Percentiles rank a stretch among this genome's conserved stretches.
These are phyloP conservation scores for Agroathelia rolfsii DNA, from an alignment of 1,284 basidiomycete genomes.

Conservation along the genomic window DNA sequence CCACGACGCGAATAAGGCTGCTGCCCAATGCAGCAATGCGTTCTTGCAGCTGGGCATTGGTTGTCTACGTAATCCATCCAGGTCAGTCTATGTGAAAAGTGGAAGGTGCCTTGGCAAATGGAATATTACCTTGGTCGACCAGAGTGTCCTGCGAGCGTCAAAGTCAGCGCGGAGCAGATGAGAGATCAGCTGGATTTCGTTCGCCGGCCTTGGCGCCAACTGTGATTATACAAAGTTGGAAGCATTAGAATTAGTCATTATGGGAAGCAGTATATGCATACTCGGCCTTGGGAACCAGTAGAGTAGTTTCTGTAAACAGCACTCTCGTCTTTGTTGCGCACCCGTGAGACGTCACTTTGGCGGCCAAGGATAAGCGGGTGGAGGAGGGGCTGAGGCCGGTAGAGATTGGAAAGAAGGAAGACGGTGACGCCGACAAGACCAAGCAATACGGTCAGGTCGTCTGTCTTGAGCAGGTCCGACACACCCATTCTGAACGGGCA, in stretches of 20 bases:
- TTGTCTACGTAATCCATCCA: slow-evolving; percentile 40
- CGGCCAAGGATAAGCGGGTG: slow-evolving; percentile 75
- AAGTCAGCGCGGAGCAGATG: slow-evolving; percentile 58
- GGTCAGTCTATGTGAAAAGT: neutral
- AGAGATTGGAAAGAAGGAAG: slow-evolving; percentile 64
- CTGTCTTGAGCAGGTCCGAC: slow-evolving; percentile 53
- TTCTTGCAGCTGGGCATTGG: slow-evolving; percentile 54
- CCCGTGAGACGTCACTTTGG: slow-evolving; percentile 74
- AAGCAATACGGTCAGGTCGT: slow-evolving; percentile 67
- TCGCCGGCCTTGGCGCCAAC: slow-evolving; percentile 63
- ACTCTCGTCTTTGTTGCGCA: slow-evolving; percentile 64
- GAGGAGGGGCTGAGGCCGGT: slow-evolving; percentile 69
- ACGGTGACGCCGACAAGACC: slow-evolving; percentile 63
- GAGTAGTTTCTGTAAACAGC: slow-evolving; percentile 77
- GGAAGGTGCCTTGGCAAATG: neutral
- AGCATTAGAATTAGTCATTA: neutral
- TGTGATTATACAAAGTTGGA: slow-evolving; percentile 20
- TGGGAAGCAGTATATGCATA: slow-evolving; percentile 21
- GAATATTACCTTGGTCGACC: slow-evolving; percentile 65
- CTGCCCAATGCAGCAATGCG: slow-evolving; percentile 58
- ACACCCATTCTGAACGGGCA: slow-evolving; percentile 28
- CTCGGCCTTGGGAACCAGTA: slow-evolving; percentile 68
- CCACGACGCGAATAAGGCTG: slow-evolving; percentile 50
- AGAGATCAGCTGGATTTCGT: slow-evolving; percentile 55
- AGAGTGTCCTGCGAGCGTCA: slow-evolving; percentile 61